A percentile compares a stretch with the other conserved stretches of the same genome.
phyloP scores from a whole-genome alignment of 345 rosid species.

The Ailanthus altissimus region DNA sequence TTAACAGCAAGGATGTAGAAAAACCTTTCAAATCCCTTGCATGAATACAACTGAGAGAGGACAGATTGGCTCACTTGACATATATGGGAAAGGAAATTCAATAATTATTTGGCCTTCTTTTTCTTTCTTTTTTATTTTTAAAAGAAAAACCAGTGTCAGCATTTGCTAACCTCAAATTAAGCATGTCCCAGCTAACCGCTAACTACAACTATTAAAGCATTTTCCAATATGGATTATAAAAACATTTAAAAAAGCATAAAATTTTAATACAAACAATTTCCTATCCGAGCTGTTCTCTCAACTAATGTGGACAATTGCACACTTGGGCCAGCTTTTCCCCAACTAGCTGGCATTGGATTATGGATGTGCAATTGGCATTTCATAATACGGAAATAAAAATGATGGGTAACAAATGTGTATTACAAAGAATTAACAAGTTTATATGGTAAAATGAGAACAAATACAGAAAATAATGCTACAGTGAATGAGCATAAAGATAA shows the following conservation, averaged over 20 bases:
- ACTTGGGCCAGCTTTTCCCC: neutral
- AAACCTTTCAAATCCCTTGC: neutral
- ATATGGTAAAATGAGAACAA: neutral
- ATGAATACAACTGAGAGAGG: neutral
- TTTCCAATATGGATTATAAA: neutral
- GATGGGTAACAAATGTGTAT: neutral
- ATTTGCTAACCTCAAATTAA: neutral
- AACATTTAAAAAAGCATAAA: neutral
- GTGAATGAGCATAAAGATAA: slow-evolving; percentile 12
- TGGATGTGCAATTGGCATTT: neutral
- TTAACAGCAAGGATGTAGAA: neutral
- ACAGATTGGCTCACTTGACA: neutral
- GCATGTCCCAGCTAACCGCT: neutral
- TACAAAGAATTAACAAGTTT: neutral
- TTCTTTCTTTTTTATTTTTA: neutral
- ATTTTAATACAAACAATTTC: neutral
- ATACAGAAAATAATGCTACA: neutral
- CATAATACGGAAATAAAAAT: neutral
- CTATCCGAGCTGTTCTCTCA: neutral
- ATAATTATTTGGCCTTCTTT: neutral
- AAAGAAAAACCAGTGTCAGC: neutral
- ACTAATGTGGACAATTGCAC: neutral
- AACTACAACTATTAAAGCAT: neutral
- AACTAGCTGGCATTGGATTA: neutral
- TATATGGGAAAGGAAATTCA: neutral